phyloP scores from a whole-genome alignment of 495 filamentous ascomycete species.

The Cercophora newfieldiana region DNA sequence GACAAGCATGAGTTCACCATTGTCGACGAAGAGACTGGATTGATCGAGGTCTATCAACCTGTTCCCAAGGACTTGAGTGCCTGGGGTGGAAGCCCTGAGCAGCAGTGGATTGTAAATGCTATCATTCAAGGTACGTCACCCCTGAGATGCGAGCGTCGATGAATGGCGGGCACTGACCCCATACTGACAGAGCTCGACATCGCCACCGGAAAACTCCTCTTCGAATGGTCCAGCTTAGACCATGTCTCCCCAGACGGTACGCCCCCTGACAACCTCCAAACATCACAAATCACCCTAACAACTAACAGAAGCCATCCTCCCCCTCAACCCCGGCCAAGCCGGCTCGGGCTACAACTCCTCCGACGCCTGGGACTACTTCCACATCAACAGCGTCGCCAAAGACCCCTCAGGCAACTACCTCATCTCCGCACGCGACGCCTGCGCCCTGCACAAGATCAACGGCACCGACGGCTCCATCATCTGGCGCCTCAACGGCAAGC shows the following conservation, averaged over 20 bases:
- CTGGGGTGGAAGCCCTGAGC: conserved; percentile 42
- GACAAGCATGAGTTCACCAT: conserved; percentile 58
- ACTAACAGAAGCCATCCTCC: conserved; percentile 47
- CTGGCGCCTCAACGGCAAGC: conserved; percentile 58
- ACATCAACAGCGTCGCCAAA: conserved; percentile 66
- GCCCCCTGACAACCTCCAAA: background rate
- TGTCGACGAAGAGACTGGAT: conserved; percentile 51
- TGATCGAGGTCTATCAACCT: conserved; percentile 52
- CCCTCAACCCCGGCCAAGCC: conserved; percentile 54
- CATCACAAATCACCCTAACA: conserved; percentile 7
- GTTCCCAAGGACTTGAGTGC: conserved; percentile 42
- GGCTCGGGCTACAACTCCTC: conserved; percentile 47
- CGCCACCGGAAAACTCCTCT: conserved; percentile 38
- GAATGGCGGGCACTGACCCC: background rate
- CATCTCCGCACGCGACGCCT: conserved; percentile 59
- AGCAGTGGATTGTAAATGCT: conserved; percentile 53
- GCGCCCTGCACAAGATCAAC: conserved; percentile 61
- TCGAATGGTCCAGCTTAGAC: conserved; percentile 41
- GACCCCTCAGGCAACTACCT: conserved; percentile 58
- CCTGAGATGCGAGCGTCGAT: background rate
- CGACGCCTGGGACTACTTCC: conserved; percentile 64
- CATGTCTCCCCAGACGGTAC: conserved; percentile 45
- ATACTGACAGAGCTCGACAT: conserved; percentile 39
- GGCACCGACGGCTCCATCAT: conserved; percentile 58
- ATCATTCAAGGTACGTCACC: conserved; percentile 50